Base-by-base conservation (phyloP, 192 early-diverging fungal genomes). In the Dissophora globulifera region DNA sequence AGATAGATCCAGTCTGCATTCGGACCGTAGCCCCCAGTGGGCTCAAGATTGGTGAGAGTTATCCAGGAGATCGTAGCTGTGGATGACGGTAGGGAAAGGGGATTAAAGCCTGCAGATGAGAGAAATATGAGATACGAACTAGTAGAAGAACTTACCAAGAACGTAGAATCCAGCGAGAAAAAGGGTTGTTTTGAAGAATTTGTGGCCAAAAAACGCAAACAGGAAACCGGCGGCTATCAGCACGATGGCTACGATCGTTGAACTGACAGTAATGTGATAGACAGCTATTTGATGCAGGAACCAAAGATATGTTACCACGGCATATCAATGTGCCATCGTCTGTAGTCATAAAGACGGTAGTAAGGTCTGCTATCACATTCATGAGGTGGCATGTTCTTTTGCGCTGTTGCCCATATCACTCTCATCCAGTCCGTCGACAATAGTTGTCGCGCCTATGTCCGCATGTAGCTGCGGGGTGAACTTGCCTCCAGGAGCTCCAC, bases 101-200 rank as follows among this genome's bases (percentile, higher is more conserved):
- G n/a, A n/a, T n/a, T n/a, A n/a, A n/a, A n/a, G n/a, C n/a, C n/a
- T n/a, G n/a, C 9, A 31, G 17, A 31, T n/a, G 2, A 31, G 38
- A 25, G 38, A 25, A 41, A 41, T 43, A 58, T 12, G 22, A 30
- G 42, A 42, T 23, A 27, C 13, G 50, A 46, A 27, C 74, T 10
- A 10, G 38, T 13, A 40, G 13, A 40, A 71, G 9, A 82, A 63
- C 26, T 81, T 83, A 62, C 81, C 79, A 19, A 88, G 82, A 11
- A 85, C 70, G 56, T 90, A 93, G 79, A 93, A 92, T 5, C 94
- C 94, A 8, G 85, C 85, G 52, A 95, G 72, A 60, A 93, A 93
- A 17, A 93, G 67, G 25, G 91, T 86, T 2, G 89, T 61, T 59
- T 83, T 81, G 62, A 89, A 85, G 17, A 89, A 62, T 62, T 81